A percentile compares a stretch with the other conserved stretches of the same genome.
These are phyloP conservation scores for Tagetes erecta DNA, from an alignment of 129 eudicot species.

Conservation along the genomic window DNA sequence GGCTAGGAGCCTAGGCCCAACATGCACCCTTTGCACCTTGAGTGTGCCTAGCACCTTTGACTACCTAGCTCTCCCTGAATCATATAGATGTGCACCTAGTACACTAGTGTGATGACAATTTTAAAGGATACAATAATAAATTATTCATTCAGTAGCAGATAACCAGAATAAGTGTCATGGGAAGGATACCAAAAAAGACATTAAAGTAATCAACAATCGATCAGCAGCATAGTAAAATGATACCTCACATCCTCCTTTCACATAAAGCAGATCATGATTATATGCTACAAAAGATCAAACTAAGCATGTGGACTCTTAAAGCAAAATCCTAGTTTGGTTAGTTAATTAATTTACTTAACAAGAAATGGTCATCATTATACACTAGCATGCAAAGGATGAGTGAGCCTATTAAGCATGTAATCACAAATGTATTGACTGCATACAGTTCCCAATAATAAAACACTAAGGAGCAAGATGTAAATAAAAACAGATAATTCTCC, in stretches of 20 bases:
- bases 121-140: not conserved
- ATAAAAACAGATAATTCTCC: slow-evolving; percentile 14
- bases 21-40: too few species aligned
- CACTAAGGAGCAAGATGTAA: slow-evolving; percentile 18
- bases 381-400: slow-evolving; percentile 8
- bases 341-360: not conserved
- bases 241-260: not conserved
- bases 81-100: not conserved
- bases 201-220: not conserved
- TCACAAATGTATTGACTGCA: not conserved
- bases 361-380: not conserved
- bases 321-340: not conserved
- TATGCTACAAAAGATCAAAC: slow-evolving; percentile 8
- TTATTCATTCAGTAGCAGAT: not conserved
- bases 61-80: not conserved
- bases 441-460: not conserved
- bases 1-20: too few species aligned
- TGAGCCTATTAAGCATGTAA: slow-evolving; percentile 13
- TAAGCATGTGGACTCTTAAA: not conserved
- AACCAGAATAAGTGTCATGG: not conserved
- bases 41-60: too few species aligned
- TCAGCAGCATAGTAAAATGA: not conserved
- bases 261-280: not conserved
- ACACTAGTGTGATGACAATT: not conserved
- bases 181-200: not conserved